Conservation (phyloP, 1,284 basidiomycete genomes). For the Malassezia cuniculi region DNA sequence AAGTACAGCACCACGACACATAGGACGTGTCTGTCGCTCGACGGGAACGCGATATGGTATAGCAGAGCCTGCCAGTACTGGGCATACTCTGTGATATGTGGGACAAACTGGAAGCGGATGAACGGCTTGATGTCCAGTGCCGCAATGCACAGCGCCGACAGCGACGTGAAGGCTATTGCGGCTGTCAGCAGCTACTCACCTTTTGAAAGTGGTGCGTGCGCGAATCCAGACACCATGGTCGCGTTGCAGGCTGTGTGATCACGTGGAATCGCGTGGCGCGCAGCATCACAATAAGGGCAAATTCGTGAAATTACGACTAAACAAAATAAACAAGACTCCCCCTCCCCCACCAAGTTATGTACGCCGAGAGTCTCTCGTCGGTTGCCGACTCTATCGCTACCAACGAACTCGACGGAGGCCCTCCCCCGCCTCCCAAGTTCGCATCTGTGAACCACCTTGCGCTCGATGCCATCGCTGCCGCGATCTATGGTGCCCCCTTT, state of each 20-base stretch:
- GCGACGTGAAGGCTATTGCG: slow-evolving; percentile 1
- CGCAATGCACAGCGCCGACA: slow-evolving; percentile 4
- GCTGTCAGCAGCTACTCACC: slow-evolving; percentile 3
- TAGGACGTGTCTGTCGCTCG: slow-evolving; percentile 6
- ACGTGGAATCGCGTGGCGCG: too few species aligned
- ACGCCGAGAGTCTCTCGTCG: too few species aligned
- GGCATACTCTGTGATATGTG: slow-evolving; percentile 2
- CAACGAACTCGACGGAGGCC: too few species aligned
- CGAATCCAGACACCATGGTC: slow-evolving; percentile 10
- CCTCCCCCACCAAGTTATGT: too few species aligned
- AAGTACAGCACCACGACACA: slow-evolving; percentile 1
- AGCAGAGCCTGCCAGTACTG: slow-evolving; percentile 7
- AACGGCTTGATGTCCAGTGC: slow-evolving; percentile 4
- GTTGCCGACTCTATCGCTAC: too few species aligned
- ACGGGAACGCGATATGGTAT: slow-evolving; percentile 6
- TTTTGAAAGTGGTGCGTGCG: slow-evolving; percentile 11
- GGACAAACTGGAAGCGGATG: slow-evolving; percentile 8
- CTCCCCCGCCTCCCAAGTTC: background rate
- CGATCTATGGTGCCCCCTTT: slow-evolving; percentile 9
- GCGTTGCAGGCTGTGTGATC: too few species aligned
- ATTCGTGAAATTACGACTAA: too few species aligned
- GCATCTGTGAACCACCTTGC: slow-evolving; percentile 11
- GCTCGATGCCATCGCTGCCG: slow-evolving; percentile 10
- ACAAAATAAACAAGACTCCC: too few species aligned
- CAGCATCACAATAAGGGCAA: too few species aligned